Evolutionary conservation across 345 rosid genomes (phyloP), one percentile per base, ranked within the genome.

Genomic region (Tarenaya hassleriana): DNA sequence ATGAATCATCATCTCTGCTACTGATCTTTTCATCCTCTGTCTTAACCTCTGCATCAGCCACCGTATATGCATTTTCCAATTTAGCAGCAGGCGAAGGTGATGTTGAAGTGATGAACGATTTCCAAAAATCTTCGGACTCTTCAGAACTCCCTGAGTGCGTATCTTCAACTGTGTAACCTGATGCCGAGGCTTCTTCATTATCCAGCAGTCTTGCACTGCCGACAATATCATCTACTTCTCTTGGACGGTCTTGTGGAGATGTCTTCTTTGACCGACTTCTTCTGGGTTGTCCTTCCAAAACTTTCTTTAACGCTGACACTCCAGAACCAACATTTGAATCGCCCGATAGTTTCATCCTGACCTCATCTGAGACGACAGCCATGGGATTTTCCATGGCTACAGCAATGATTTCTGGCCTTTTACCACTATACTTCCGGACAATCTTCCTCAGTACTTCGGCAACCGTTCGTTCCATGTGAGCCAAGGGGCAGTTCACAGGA

Each of bases 341-440:
- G 46, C 94, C 95, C 19, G 94, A 74, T 17, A 85, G 66, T 60
- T 67, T 81, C 19, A 67, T 71, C 7, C 71, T 73, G 56, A 92
- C 55, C 56, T 88, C 96, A 54, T 88, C 88, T 46, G 95, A 68
- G 16, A 78, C 69, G 43, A 92, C 91, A 14, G 69, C 90, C 24
- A 75, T 75, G 14, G 94, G 88, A 62, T 83, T 92, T 59, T 92
- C 98, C 33, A 67, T 45, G 62, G 95, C 98, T 52, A 83, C 53
- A 37, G 80, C 85, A 64, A 92, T 85, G 38, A 92, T 88, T 68
- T 92, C 98, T 38, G 98, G 98, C 31, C 95, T 83, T 72, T 85
- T 92, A 16, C 96, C 80, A 58, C 98, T 83, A 55, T 92, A 88
- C 72, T 92, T 92, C 66, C 98, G 71, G 14, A 92, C 98, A 74